These are phyloP conservation scores for Artemisia tridentata DNA, from an alignment of 129 eudicot genomes.

Conservation along the genomic window DNA sequence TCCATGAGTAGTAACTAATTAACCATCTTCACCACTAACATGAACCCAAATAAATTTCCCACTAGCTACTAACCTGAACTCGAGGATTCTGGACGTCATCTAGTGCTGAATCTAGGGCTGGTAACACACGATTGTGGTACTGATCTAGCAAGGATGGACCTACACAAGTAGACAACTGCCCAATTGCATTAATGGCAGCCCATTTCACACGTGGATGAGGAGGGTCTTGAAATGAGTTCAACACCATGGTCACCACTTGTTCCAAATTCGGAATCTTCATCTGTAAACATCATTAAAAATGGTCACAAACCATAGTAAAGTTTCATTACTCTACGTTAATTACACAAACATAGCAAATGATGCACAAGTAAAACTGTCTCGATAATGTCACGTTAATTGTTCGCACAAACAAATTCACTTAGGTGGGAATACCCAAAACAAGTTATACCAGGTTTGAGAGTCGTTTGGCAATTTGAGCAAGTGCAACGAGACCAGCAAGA, in stretches of 20 bases:
- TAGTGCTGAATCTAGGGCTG: too few species aligned
- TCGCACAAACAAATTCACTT: too few species aligned
- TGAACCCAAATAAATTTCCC: too few species aligned
- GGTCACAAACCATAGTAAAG: too few species aligned
- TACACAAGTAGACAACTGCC: background rate
- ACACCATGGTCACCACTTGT: slow-evolving; percentile 85
- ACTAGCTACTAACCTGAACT: too few species aligned
- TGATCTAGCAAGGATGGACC: slow-evolving; percentile 31
- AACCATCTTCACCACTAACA: too few species aligned
- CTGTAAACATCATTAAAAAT: slow-evolving; percentile 33
- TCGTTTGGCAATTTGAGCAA: slow-evolving; percentile 92
- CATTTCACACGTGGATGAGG: slow-evolving; percentile 69
- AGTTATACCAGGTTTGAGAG: slow-evolving; percentile 63
- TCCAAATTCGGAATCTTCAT: slow-evolving; percentile 95
- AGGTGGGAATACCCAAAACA: background rate
- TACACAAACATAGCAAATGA: too few species aligned
- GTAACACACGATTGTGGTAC: slow-evolving; percentile 52
- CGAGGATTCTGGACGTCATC: too few species aligned
- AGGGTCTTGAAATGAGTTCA: slow-evolving; percentile 53
- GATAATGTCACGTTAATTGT: too few species aligned
- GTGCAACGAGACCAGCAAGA: slow-evolving; percentile 86
- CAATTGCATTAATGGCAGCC: background rate
- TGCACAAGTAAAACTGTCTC: too few species aligned
- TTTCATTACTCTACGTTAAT: too few species aligned
- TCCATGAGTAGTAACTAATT: too few species aligned